phyloP scores from a whole-genome alignment of 2,329 filamentous ascomycete species.

The Pseudocercospora cruenta region DNA sequence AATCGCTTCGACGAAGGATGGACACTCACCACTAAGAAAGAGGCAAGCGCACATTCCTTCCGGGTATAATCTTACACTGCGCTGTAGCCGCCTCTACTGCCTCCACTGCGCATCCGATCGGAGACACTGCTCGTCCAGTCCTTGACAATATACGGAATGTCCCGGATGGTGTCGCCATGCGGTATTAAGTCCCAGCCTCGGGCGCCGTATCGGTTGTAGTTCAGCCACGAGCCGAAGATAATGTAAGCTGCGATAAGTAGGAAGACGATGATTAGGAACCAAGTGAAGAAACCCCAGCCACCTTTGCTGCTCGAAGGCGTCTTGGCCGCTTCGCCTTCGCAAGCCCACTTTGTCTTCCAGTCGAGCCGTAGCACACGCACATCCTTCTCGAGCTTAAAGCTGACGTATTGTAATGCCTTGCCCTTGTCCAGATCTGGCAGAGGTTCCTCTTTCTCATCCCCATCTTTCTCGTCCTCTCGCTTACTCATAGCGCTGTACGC shows the following conservation, averaged over 20 bases:
- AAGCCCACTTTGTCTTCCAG: slow-evolving; percentile 88
- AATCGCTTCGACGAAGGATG: not conserved
- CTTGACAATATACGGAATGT: slow-evolving; percentile 88
- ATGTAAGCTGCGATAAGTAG: slow-evolving; percentile 84
- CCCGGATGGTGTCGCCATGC: slow-evolving; percentile 87
- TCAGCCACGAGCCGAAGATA: slow-evolving; percentile 97
- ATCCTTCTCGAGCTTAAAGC: slow-evolving; percentile 66
- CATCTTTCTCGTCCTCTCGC: slow-evolving; percentile 41
- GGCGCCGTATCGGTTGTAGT: slow-evolving; percentile 95
- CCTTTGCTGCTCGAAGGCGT: slow-evolving; percentile 49
- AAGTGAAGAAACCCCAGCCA: slow-evolving; percentile 95
- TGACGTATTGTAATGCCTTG: slow-evolving; percentile 73
- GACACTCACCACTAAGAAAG: slow-evolving; percentile 6
- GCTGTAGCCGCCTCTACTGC: slow-evolving; percentile 88
- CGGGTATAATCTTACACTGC: slow-evolving; percentile 61
- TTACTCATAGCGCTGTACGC: slow-evolving; percentile 57
- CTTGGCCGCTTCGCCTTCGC: slow-evolving; percentile 61
- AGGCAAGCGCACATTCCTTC: slow-evolving; percentile 8
- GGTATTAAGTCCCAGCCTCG: slow-evolving; percentile 93
- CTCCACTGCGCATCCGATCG: slow-evolving; percentile 77
- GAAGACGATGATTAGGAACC: slow-evolving; percentile 90
- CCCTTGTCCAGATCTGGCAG: slow-evolving; percentile 53
- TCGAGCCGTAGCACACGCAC: slow-evolving; percentile 71
- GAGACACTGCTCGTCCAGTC: slow-evolving; percentile 82
- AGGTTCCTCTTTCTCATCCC: slow-evolving; percentile 37